Evolutionary conservation across 2,329 filamentous ascomycete species (phyloP), one percentile per base, ranked within the genome.

Genomic region (Cordyceps militaris): DNA sequence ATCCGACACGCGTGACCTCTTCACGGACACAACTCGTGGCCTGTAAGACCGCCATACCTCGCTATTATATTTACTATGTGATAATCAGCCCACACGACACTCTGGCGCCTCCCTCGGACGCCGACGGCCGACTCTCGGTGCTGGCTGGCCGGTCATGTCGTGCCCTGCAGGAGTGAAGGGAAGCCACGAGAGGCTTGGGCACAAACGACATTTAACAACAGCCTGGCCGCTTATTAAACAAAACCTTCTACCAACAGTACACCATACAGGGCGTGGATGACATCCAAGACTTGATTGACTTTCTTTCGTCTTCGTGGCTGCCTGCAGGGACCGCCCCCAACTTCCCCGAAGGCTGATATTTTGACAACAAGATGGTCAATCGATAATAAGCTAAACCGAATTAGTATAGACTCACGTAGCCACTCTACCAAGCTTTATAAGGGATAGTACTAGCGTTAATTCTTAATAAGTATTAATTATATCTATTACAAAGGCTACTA

Each of bases 1-100:
- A 57, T 57, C 38, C 11, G 4, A n/a, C 55, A 57, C 54, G 19
- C 46, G 55, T 57, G 55, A 57, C 55, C 47, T n/a, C 13, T 30
- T 28, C 30, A 47, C 30, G 16, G n/a, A 42, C 32, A 5, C 21
- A 36, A 24, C 23, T 55, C 30, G 28, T 28, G 21, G 52, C 43
- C 42, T 23, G 53, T 56, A 44, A 49, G 53, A 40, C 14, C 28
- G 23, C 23, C 53, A 23, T 38, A 19, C 52, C 32, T 30, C 23
- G 32, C 43, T 26, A 47, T 55, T 30, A 30, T n/a, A 43, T 51
- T 19, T 16, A 16, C n/a, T 5, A 10, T 28, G 16, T 21, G 34
- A 48, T 19, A 13, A 23, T 13, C 46, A 23, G n/a, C 46, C n/a
- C 9, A 11, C 26, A 8, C 40, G 34, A 30, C 36, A 14, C 3